Evolutionary conservation across 495 filamentous ascomycete species (phyloP), one percentile per base, ranked within the genome.

Genomic region (Jackrogersella minutella): DNA sequence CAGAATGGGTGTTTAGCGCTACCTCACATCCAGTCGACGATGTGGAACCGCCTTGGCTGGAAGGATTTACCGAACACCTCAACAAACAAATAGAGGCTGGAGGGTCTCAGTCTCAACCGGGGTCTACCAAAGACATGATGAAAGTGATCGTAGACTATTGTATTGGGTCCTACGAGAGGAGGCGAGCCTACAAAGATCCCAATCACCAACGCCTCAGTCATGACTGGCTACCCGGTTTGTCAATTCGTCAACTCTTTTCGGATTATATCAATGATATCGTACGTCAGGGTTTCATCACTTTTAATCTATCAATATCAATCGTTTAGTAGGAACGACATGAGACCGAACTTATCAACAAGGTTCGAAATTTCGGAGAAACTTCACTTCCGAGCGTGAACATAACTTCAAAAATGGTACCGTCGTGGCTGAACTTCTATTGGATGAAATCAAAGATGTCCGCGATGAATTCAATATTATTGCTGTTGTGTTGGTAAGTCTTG

Each of bases 81-180:
- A 65, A 43, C 24, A 57, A 60, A 34, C 61, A 39, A 60, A 41
- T 55, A 61, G 33, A 55, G 36, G 62, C 41, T 19, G 21, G 21
- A 30, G 60, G 53, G 43, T 39, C 44, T 16, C 66, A 21, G 24
- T 62, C 31, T 39, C 64, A 41, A 37, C 64, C 50, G 44, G 63
- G 67, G 34, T 70, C 46, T 55, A 62, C 51, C 21, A 58, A 58
- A 44, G 59, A 46, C 46, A 64, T 63, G 34, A 58, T 46, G 59
- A 62, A 39, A 57, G 44, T n/a, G 16, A 62, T 36, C 14, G 60
- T 62, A 50, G 44, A 36, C 13, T 63, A 65, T 49, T 65, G 62
- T 22, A 21, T 52, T 64, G 44, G 44, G 19, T 3, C 26, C 26
- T 30, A 30, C 26, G 26, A 30, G 7, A 47, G 40, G 49, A 53